Percentiles rank a stretch among this genome's conserved stretches.
These are phyloP conservation scores for Mycogone perniciosa DNA, from an alignment of 2,329 filamentous ascomycete genomes.

Conservation along the genomic window DNA sequence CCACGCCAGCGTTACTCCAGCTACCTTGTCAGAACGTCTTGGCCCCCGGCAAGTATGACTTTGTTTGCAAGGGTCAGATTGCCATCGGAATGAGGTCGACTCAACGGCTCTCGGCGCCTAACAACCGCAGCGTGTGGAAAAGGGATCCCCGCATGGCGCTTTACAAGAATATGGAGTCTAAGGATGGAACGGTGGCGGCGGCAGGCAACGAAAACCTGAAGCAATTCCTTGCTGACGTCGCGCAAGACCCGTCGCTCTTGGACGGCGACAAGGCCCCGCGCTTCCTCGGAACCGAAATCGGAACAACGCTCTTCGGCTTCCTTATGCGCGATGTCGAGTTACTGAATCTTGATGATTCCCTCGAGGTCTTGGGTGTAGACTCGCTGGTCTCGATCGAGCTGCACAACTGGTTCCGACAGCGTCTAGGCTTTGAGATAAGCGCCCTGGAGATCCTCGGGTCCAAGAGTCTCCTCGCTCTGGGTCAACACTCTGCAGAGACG, in stretches of 20 bases:
- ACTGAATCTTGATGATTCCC: conserved; percentile 9
- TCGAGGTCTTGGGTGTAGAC: conserved; percentile 14
- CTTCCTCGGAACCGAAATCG: conserved; percentile 10
- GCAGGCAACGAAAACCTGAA: conserved; percentile 9
- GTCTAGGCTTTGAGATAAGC: conserved; percentile 10
- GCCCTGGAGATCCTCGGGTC: conserved; percentile 13
- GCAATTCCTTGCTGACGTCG: conserved; percentile 11
- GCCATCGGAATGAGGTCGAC: conserved; percentile 12
- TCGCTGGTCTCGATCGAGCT: conserved; percentile 16
- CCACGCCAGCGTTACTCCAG: no score
- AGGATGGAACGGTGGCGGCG: not conserved
- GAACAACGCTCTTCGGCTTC: conserved; percentile 10
- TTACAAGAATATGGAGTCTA: not conserved
- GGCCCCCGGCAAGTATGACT: no score
- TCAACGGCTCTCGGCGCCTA: conserved; percentile 7
- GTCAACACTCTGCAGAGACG: conserved; percentile 1
- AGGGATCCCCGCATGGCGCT: conserved; percentile 12
- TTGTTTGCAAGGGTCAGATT: not conserved
- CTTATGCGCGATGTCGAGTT: conserved; percentile 10
- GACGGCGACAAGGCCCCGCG: not conserved
- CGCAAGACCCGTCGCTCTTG: conserved; percentile 5
- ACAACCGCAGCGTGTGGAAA: conserved; percentile 12
- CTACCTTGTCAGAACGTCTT: no score
- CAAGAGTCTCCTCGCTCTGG: conserved; percentile 9
- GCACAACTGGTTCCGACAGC: conserved; percentile 16